Conservation (phyloP, 768 basidiomycete species). For the button mushroom (Agaricus bisporus) region DNA sequence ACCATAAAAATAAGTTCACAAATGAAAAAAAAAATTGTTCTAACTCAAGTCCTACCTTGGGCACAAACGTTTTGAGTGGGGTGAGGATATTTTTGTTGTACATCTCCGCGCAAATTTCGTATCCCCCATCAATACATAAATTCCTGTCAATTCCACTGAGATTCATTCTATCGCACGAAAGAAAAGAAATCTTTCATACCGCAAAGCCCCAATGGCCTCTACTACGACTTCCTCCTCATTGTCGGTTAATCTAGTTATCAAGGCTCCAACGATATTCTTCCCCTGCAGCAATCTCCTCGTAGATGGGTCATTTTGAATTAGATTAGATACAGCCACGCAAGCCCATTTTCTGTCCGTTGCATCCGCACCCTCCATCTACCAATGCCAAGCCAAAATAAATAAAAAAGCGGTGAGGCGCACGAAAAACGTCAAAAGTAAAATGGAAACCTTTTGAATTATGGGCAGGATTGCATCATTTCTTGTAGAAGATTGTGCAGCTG, state of each 20-base stretch:
- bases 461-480: constrained; percentile 80
- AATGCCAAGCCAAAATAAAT: not conserved
- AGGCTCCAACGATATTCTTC: constrained; percentile 80
- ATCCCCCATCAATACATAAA: constrained; percentile 90
- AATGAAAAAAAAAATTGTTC: not conserved
- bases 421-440: not conserved
- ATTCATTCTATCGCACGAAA: not conserved
- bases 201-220: constrained; percentile 82
- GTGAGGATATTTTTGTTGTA: constrained; percentile 91
- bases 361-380: constrained; percentile 72
- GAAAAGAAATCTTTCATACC: constrained; percentile 37
- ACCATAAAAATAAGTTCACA: not conserved
- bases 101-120: constrained; percentile 95
- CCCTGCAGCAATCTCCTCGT: constrained; percentile 86
- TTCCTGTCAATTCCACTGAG: constrained; percentile 46
- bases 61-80: constrained; percentile 68
- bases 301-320: constrained; percentile 93
- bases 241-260: constrained; percentile 86
- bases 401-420: not conserved
- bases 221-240: constrained; percentile 86
- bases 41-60: constrained; percentile 49
- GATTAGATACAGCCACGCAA: constrained; percentile 91
- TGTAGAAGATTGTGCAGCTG: constrained; percentile 65
- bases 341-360: constrained; percentile 88
- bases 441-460: constrained; percentile 78